Percentiles rank a stretch among this genome's conserved stretches.
Conservation (phyloP, 352 stramenopile species). For the Globisporangium alternatum region DNA sequence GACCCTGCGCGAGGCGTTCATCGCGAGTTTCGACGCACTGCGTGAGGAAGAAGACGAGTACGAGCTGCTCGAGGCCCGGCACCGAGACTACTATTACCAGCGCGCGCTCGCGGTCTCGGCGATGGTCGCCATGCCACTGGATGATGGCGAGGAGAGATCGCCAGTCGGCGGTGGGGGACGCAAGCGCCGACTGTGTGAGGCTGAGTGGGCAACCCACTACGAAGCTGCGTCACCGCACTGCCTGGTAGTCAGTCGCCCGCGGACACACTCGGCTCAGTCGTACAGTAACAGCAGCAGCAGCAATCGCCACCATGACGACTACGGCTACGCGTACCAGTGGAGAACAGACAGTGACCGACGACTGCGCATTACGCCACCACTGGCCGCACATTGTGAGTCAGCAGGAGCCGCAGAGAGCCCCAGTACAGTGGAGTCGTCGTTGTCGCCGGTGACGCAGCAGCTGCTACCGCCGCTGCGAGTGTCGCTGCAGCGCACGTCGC, state of each 20-base stretch:
- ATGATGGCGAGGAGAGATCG: not conserved
- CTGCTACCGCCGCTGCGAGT: conserved; percentile 4
- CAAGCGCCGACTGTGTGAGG: not conserved
- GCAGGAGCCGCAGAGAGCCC: not conserved
- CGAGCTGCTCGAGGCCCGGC: conserved; percentile 9
- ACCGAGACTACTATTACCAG: conserved; percentile 7
- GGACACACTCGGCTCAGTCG: not conserved
- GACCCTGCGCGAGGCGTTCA: conserved; percentile 39
- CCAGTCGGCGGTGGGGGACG: not conserved
- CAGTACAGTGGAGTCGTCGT: not conserved
- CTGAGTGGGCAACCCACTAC: not conserved
- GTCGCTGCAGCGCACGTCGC: conserved; percentile 8
- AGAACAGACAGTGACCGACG: not conserved
- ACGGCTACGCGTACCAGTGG: not conserved
- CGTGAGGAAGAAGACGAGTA: conserved; percentile 33
- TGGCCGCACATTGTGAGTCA: not conserved
- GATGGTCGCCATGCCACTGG: not conserved
- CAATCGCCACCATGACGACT: not conserved
- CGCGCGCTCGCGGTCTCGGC: not conserved
- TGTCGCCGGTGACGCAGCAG: not conserved
- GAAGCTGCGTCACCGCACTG: not conserved
- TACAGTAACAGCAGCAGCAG: not conserved
- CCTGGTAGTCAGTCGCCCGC: not conserved
- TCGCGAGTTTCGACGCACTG: conserved; percentile 53
- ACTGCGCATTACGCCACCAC: not conserved